Evolutionary conservation across 2,329 filamentous ascomycete species (phyloP).

Genomic region (Trichoderma atrobrunneum): DNA sequence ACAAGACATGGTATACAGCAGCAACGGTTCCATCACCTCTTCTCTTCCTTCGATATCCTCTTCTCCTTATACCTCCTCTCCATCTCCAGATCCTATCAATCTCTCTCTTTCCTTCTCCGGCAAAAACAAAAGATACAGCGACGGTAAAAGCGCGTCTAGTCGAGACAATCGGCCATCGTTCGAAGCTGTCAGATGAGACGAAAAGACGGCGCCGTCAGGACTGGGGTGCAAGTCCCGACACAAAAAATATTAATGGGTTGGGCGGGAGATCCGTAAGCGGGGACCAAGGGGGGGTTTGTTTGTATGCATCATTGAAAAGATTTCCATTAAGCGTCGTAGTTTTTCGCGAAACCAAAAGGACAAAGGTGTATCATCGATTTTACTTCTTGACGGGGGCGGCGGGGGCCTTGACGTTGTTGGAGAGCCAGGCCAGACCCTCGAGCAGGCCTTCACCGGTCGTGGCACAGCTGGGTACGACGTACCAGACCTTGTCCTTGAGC

Average conservation of each 20-base stretch:
- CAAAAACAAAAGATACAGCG: neutral
- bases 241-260: neutral
- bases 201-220: neutral
- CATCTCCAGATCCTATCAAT: neutral
- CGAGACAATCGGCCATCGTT: neutral
- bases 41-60: neutral
- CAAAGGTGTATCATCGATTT: neutral
- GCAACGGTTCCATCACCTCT: neutral
- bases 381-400: constrained; percentile 56
- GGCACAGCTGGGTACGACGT: constrained; percentile 78
- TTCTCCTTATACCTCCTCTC: neutral
- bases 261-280: constrained; percentile 1
- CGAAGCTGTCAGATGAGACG: neutral
- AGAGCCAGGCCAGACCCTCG: constrained; percentile 79
- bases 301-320: constrained; percentile 14
- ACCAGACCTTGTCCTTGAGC: constrained; percentile 82
- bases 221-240: neutral
- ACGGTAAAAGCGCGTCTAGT: neutral
- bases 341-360: constrained; percentile 13
- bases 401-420: constrained; percentile 75
- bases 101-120: neutral
- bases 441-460: constrained; percentile 78
- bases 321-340: constrained; percentile 14
- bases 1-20: constrained; percentile 13
- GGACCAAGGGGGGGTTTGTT: neutral